Evolutionary conservation across 1,284 basidiomycete genomes (phyloP).

Genomic region (Trichosporon sp.): DNA sequence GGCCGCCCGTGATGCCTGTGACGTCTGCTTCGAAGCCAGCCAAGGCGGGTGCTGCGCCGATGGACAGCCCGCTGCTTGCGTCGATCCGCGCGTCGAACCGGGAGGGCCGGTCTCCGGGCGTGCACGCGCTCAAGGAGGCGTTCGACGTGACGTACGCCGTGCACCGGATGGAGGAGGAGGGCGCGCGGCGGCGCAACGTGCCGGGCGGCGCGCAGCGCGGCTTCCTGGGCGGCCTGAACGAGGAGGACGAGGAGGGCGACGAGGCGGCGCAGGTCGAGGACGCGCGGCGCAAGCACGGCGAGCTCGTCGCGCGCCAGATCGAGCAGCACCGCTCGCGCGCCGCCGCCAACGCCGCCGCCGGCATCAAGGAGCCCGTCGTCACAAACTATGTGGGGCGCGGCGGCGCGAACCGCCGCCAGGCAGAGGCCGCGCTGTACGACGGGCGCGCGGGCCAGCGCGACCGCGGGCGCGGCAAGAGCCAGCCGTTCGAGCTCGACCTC

Average conservation of each 20-base stretch:
- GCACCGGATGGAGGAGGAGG: slow-evolving; percentile 98
- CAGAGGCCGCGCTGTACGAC: slow-evolving; percentile 55
- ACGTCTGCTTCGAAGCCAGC: not conserved
- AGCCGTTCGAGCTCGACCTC: slow-evolving; percentile 72
- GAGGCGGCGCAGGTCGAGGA: slow-evolving; percentile 54
- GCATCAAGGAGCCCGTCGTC: slow-evolving; percentile 48
- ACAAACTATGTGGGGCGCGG: slow-evolving; percentile 50
- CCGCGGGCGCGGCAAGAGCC: slow-evolving; percentile 41
- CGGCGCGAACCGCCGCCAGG: slow-evolving; percentile 52
- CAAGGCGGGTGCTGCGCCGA: slow-evolving; percentile 54
- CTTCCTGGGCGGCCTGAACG: slow-evolving; percentile 81
- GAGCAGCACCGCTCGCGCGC: slow-evolving; percentile 45
- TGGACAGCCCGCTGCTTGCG: slow-evolving; percentile 87
- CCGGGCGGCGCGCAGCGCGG: slow-evolving; percentile 69
- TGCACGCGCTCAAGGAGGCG: slow-evolving; percentile 90
- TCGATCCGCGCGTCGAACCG: slow-evolving; percentile 65
- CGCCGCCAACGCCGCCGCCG: slow-evolving; percentile 50
- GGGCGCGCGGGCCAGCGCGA: slow-evolving; percentile 75
- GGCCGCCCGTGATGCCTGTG: slow-evolving; percentile 53
- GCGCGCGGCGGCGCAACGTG: slow-evolving; percentile 71
- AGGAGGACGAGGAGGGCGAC: slow-evolving; percentile 75
- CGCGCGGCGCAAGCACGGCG: slow-evolving; percentile 55
- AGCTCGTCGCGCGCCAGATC: slow-evolving; percentile 50
- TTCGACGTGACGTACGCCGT: slow-evolving; percentile 99
- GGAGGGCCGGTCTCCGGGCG: slow-evolving; percentile 84